These are phyloP conservation scores for Oidiodendron maius DNA, from an alignment of 495 filamentous ascomycete genomes.

Conservation along the genomic window DNA sequence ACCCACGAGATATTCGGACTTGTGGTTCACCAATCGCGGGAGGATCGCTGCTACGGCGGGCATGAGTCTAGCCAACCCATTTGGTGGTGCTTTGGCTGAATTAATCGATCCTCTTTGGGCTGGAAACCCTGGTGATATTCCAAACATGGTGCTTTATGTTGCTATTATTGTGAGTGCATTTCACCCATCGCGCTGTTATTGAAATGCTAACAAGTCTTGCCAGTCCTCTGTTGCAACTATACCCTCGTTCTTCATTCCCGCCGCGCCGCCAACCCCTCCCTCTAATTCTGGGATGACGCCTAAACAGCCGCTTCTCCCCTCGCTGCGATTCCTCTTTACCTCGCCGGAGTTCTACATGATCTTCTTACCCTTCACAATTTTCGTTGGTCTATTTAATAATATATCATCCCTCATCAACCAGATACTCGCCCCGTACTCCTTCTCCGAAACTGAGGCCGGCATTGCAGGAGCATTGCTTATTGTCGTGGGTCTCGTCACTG, in stretches of 20 bases:
- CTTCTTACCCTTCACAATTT: conserved; percentile 69
- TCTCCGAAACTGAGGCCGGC: conserved; percentile 74
- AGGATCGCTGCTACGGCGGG: conserved; percentile 85
- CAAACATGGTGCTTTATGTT: conserved; percentile 80
- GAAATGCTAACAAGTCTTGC: background rate
- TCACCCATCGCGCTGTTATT: background rate
- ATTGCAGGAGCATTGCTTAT: conserved; percentile 90
- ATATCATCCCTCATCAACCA: conserved; percentile 86
- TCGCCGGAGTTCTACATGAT: conserved; percentile 71
- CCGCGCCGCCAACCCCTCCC: conserved; percentile 68
- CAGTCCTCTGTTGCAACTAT: conserved; percentile 66
- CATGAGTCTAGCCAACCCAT: conserved; percentile 76
- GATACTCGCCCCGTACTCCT: conserved; percentile 78
- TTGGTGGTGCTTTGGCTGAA: conserved; percentile 84
- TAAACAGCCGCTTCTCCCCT: conserved; percentile 44
- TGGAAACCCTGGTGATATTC: conserved; percentile 51
- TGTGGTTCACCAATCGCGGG: conserved; percentile 86
- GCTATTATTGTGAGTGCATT: conserved; percentile 71
- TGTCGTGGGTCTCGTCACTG: conserved; percentile 70
- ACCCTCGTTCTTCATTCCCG: conserved; percentile 82
- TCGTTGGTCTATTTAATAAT: conserved; percentile 91
- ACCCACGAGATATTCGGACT: conserved; percentile 83
- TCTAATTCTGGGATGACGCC: conserved; percentile 36
- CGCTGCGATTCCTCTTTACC: conserved; percentile 40
- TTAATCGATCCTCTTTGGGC: conserved; percentile 77